These are phyloP conservation scores for Nakazawaea ishiwadae DNA, from an alignment of 805 yeast species.

Conservation along the genomic window DNA sequence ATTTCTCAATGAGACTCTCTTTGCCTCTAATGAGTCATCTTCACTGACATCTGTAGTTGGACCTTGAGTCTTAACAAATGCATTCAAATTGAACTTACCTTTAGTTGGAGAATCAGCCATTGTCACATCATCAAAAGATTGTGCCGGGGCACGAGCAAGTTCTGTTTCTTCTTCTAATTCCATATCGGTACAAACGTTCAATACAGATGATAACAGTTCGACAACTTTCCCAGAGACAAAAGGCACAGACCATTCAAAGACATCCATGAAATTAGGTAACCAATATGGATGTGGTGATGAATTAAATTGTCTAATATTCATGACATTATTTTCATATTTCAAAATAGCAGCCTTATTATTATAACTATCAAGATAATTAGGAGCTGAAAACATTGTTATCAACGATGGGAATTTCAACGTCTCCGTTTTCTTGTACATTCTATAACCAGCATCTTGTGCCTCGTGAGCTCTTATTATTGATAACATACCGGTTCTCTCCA, in stretches of 20 bases:
- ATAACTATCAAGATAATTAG: conserved; percentile 88
- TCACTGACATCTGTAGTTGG: conserved; percentile 6
- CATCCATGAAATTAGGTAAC: conserved; percentile 96
- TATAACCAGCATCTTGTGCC: conserved; percentile 95
- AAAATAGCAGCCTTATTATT: conserved; percentile 94
- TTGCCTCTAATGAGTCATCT: conserved; percentile 23
- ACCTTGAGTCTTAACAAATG: conserved; percentile 5
- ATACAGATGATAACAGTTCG: conserved; percentile 84
- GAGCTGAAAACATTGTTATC: conserved; percentile 91
- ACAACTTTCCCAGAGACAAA: conserved; percentile 96
- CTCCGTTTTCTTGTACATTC: conserved; percentile 85
- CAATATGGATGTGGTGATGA: conserved; percentile 93
- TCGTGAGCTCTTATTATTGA: conserved; percentile 95
- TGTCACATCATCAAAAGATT: conserved; percentile 22
- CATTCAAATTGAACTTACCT: conserved; percentile 19
- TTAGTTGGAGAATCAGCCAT: conserved; percentile 18
- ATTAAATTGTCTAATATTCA: conserved; percentile 95
- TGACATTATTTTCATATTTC: conserved; percentile 84
- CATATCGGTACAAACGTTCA: conserved; percentile 93
- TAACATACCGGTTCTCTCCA: conserved; percentile 71
- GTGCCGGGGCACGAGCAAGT: conserved; percentile 36
- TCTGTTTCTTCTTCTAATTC: conserved; percentile 78
- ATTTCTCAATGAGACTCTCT: conserved; percentile 57
- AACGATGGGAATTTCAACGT: conserved; percentile 86
- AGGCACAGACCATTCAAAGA: conserved; percentile 95